A percentile compares a stretch with the other conserved stretches of the same genome.
Evolutionary conservation across 805 yeast genomes (phyloP).

Genomic region (Wickerhamomyces chaumierensis): DNA sequence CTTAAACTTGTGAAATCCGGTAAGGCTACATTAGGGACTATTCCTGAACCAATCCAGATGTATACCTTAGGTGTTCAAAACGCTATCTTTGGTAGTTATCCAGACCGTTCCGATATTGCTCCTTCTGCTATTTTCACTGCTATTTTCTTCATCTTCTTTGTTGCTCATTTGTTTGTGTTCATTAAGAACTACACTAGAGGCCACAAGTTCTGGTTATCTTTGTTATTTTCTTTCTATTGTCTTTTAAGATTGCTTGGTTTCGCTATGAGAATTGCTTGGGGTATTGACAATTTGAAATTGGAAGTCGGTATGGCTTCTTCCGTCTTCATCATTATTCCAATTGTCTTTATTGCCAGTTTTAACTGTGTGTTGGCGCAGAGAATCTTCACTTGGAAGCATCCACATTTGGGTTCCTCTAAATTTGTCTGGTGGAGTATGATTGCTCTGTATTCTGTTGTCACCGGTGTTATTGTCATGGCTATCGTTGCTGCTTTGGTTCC

Average conservation of each 20-base stretch:
- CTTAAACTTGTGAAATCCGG: slow-evolving; percentile 12
- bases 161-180: slow-evolving; percentile 36
- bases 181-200: slow-evolving; percentile 37
- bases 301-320: slow-evolving; percentile 44
- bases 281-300: slow-evolving; percentile 31
- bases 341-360: slow-evolving; percentile 43
- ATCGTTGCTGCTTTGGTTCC: slow-evolving; percentile 54
- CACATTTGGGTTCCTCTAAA: slow-evolving; percentile 46
- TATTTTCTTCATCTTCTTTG: slow-evolving; percentile 34
- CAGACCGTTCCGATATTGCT: slow-evolving; percentile 37
- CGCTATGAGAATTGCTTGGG: slow-evolving; percentile 49
- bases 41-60: slow-evolving; percentile 10
- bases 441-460: slow-evolving; percentile 39
- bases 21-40: slow-evolving; percentile 7
- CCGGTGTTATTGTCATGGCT: slow-evolving; percentile 52
- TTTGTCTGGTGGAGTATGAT: slow-evolving; percentile 39
- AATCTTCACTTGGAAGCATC: slow-evolving; percentile 70
- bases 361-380: slow-evolving; percentile 62
- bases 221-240: slow-evolving; percentile 45
- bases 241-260: slow-evolving; percentile 47
- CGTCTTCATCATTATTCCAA: slow-evolving; percentile 47
- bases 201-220: slow-evolving; percentile 45
- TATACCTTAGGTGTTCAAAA: slow-evolving; percentile 25
- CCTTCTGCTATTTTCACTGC: slow-evolving; percentile 51
- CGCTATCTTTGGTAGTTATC: slow-evolving; percentile 56